Evolutionary conservation across 139 green algal species (phyloP).

Genomic region (Volvox reticuliferus): DNA sequence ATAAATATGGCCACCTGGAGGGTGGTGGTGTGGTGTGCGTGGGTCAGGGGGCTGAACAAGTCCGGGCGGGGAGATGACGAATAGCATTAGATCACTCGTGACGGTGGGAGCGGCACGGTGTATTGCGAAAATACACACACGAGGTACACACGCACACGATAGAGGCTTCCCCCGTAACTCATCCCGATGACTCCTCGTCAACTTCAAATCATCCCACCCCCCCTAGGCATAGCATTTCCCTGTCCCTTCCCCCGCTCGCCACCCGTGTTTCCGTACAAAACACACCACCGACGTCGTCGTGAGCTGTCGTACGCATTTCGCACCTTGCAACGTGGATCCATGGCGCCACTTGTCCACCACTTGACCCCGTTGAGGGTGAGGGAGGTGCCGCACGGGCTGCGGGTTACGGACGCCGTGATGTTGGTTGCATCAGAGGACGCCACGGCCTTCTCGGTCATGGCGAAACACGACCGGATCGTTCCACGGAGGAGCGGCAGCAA

Average conservation of each 20-base stretch:
- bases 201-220: neutral
- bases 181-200: neutral
- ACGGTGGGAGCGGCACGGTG: too few relatives aligned
- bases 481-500: constrained; percentile 94
- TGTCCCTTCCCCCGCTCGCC: neutral
- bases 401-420: constrained; percentile 75
- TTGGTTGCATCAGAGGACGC: constrained; percentile 98
- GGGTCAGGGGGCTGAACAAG: too few relatives aligned
- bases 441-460: constrained; percentile 98
- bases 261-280: too few relatives aligned
- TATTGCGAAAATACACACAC: too few relatives aligned
- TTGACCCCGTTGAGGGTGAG: constrained; percentile 90
- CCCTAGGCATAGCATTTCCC: neutral
- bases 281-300: too few relatives aligned
- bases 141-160: too few relatives aligned
- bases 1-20: constrained; percentile 93
- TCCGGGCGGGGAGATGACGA: too few relatives aligned
- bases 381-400: constrained; percentile 42
- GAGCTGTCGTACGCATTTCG: neutral
- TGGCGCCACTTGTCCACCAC: constrained; percentile 96
- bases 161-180: neutral
- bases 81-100: too few relatives aligned
- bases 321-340: constrained; percentile 81
- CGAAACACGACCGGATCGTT: constrained; percentile 94
- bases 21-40: too few relatives aligned